These are phyloP conservation scores for Colletotrichum tabaci DNA, from an alignment of 2,329 filamentous ascomycete genomes.

Conservation along the genomic window DNA sequence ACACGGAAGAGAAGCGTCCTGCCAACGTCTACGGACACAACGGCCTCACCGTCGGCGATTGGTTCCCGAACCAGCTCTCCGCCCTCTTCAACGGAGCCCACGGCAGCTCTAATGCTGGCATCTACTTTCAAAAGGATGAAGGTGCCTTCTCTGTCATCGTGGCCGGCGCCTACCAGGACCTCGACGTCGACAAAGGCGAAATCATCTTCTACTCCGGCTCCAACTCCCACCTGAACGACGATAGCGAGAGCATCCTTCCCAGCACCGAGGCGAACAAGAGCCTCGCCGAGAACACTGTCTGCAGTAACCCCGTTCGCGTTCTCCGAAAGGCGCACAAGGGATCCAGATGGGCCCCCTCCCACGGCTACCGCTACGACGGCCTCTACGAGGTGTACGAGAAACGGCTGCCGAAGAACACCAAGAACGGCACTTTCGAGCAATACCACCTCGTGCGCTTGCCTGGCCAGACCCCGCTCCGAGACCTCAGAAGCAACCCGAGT, in stretches of 20 bases:
- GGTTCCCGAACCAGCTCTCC: constrained; percentile 69
- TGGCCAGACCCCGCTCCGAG: background rate
- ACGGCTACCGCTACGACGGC: constrained; percentile 55
- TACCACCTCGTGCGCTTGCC: constrained; percentile 16
- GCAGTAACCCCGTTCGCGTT: constrained; percentile 47
- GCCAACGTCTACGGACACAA: constrained; percentile 50
- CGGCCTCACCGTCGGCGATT: constrained; percentile 56
- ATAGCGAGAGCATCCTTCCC: constrained; percentile 8
- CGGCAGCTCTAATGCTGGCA: constrained; percentile 63
- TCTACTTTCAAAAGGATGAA: constrained; percentile 57
- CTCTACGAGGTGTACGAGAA: constrained; percentile 45
- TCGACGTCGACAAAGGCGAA: constrained; percentile 48
- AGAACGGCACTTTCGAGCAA: constrained; percentile 43
- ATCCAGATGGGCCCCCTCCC: constrained; percentile 2
- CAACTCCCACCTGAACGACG: constrained; percentile 41
- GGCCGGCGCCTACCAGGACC: constrained; percentile 51
- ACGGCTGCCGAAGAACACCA: constrained; percentile 31
- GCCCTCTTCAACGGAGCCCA: constrained; percentile 69
- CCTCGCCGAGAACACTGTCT: constrained; percentile 44
- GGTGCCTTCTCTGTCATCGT: constrained; percentile 72
- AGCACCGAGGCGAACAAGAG: constrained; percentile 40
- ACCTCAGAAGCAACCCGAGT: background rate
- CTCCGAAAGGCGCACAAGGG: constrained; percentile 46
- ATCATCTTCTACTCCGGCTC: constrained; percentile 49
- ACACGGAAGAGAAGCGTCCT: constrained; percentile 14